Evolutionary conservation across 1,284 basidiomycete genomes (phyloP), one percentile per base, ranked within the genome.

Genomic region (Taiwanofungus camphoratus): DNA sequence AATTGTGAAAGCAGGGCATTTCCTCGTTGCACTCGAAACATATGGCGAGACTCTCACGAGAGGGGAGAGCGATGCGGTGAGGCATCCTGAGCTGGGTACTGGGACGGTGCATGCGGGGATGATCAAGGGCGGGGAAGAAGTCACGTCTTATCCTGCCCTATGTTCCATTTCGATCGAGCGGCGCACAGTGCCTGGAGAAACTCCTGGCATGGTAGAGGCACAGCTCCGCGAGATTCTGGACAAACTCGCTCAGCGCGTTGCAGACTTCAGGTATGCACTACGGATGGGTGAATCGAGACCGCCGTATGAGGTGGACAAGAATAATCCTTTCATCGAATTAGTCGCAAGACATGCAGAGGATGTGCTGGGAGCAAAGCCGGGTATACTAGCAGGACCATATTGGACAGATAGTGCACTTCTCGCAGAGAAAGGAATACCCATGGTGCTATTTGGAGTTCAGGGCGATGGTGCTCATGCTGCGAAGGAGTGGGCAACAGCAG

Each of bases 51-150:
- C 31, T 2, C 31, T 46, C 15, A 8, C 42, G 20, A 16, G 20
- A 12, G 33, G 45, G 8, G 9, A 18, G 29, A 9, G 27, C 13
- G 38, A 23, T 5, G 23, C 44, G 15, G 33, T 36, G 27, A 34
- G 26, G 5, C 45, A 46, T 32, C 36, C 36, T 3, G 22, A 26
- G 22, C 35, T 46, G 3, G 45, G 45, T 2, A 38, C 45, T 1
- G 30, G 36, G 3, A 46, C 45, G 8, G 31, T 39, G 15, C 45
- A 46, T 15, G 35, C 40, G 5, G 26, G 45, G 3, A 26, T 46
- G 27, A 46, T 46, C 40, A 42, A 42, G 18, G 45, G 45, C 16
- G 45, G 45, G 16, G 45, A 46, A 24, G 45, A 46, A 41, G 20
- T 42, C 6, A 38, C 45, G 21, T 46, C 45, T 2, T 46, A 46